Evolutionary conservation across 2,329 filamentous ascomycete genomes (phyloP).

Genomic region (Aspergillus eucalypticola): DNA sequence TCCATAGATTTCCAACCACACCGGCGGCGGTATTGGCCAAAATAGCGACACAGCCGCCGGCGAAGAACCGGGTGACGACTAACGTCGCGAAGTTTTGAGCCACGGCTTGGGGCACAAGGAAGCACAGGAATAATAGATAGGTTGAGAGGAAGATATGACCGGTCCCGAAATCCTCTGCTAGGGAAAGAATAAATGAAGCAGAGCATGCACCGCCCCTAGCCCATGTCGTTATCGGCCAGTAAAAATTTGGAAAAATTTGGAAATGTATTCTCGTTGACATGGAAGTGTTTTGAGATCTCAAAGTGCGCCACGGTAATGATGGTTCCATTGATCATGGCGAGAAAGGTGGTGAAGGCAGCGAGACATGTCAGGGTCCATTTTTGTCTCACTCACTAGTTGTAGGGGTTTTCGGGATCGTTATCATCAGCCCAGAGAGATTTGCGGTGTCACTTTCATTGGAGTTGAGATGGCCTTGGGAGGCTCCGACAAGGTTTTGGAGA

Average conservation of each 20-base stretch:
- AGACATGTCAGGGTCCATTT: conserved; percentile 26
- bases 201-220: conserved; percentile 19
- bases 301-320: conserved; percentile 22
- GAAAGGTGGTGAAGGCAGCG: conserved; percentile 19
- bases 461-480: no score
- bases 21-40: conserved; percentile 41
- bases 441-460: no score
- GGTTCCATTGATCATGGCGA: conserved; percentile 24
- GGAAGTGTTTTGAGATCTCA: conserved; percentile 16
- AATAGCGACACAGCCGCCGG: conserved; percentile 44
- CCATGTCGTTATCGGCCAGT: conserved; percentile 24
- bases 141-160: conserved; percentile 43
- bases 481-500: no score
- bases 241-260: conserved; percentile 24
- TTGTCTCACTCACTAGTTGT: conserved; percentile 18
- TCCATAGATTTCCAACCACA: conserved; percentile 34
- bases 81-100: conserved; percentile 50
- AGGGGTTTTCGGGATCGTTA: conserved; percentile 18
- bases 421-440: conserved; percentile 9
- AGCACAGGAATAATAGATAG: conserved; percentile 43
- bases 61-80: conserved; percentile 46
- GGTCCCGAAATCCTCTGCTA: conserved; percentile 24
- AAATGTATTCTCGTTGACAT: conserved; percentile 13
- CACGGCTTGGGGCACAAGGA: conserved; percentile 46
- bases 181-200: conserved; percentile 20